Base-by-base conservation (phyloP, 352 stramenopile genomes). In the Phytophthora citrophthora region DNA sequence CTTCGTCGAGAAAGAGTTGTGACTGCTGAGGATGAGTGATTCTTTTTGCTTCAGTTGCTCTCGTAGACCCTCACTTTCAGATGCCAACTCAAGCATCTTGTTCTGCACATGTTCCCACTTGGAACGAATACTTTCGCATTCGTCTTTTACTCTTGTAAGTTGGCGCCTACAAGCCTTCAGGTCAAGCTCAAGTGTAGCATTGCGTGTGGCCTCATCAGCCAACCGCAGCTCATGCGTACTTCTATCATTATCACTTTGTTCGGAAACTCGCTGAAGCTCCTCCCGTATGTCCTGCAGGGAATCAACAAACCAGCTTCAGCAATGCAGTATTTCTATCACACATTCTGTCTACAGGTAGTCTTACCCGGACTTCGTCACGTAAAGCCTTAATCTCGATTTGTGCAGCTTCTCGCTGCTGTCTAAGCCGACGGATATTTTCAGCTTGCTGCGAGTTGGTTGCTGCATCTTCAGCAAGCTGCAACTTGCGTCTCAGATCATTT, bases 11-110 rank as follows among this genome's bases (percentile, higher is more conserved):
- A 86, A 49, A 5, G 78, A 59, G 52, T 79, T 85, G 61, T 94
- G 86, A 40, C 72, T 91, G 47, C 60, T 82, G 26, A 86, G 61
- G 23, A 90, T 66, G n/a, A 90, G 68, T 9, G 72, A 44, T 11
- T 91, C 86, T 41, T 91, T 92, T 60, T 93, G 86, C 54, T 89
- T 89, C 9, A 93, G 46, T 47, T 94, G 83, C 2, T 90, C 84
- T 24, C 81, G 82, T 20, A 92, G 50, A 53, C 70, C 65, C 38
- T 93, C 81, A 39, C 61, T 76, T 39, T 93, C 84, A n/a, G 72
- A 77, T 7, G 44, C 50, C 13, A 79, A 32, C 39, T 91, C 74
- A 1, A 79, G 70, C 12, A 91, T 52, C 49, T 89, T 90, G 39
- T 74, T 87, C 39, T 92, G 76, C 4, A 73, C 60, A 9, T 88